Evolutionary conservation across 225 moss, liverwort and hornwort genomes (phyloP).

Genomic region (Climacium dendroides): DNA sequence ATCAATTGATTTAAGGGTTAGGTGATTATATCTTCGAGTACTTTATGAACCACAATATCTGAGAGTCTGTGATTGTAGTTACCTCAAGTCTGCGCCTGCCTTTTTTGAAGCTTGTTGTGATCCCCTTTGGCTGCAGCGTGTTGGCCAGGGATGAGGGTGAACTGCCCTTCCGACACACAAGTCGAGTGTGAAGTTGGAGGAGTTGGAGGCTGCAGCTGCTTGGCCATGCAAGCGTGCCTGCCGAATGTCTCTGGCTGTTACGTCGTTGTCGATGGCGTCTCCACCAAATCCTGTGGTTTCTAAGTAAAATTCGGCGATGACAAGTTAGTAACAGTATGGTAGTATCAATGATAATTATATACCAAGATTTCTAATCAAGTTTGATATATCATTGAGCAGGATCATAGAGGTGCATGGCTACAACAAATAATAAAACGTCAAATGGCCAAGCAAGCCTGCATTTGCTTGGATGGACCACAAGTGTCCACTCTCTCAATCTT

Average conservation of each 20-base stretch:
- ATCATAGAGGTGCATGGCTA: not conserved
- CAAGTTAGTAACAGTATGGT: not conserved
- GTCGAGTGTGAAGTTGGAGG: slow-evolving; percentile 26
- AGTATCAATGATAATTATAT: not conserved
- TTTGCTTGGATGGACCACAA: not conserved
- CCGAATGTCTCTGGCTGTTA: slow-evolving; percentile 11
- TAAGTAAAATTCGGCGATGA: not conserved
- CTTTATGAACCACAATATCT: not conserved
- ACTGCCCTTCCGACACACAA: slow-evolving; percentile 18
- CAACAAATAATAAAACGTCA: not conserved
- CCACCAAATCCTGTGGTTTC: slow-evolving; percentile 19
- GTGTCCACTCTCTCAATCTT: not conserved
- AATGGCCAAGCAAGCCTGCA: not conserved
- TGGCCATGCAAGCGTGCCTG: slow-evolving; percentile 17
- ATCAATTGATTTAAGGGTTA: not conserved
- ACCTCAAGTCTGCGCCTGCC: not conserved
- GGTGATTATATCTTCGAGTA: not conserved
- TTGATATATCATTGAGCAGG: not conserved
- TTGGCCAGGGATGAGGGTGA: slow-evolving; percentile 19
- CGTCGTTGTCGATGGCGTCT: slow-evolving; percentile 8
- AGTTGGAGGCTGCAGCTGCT: slow-evolving; percentile 17
- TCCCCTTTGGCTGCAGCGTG: not conserved
- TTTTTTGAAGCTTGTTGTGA: not conserved
- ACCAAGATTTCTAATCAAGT: not conserved
- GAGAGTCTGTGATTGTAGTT: not conserved